Evolutionary conservation across 2,329 filamentous ascomycete genomes (phyloP).

Genomic region (Exophiala sp.): DNA sequence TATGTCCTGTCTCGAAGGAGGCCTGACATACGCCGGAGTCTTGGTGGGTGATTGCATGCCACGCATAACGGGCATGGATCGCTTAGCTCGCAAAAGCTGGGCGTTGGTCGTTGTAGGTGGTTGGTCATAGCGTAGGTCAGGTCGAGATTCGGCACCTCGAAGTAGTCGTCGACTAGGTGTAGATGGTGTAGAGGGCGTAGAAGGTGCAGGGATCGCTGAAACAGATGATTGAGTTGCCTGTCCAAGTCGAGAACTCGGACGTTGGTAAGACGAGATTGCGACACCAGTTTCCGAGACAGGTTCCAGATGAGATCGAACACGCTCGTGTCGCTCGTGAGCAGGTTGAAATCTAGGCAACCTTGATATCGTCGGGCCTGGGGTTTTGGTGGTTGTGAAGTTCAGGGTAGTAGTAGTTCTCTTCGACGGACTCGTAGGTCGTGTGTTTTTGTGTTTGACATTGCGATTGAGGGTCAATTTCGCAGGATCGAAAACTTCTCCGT

Average conservation of each 20-base stretch:
- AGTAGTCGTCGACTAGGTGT: conserved; percentile 61
- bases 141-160: conserved; percentile 39
- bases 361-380: conserved; percentile 49
- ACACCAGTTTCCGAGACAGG: conserved; percentile 88
- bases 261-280: conserved; percentile 59
- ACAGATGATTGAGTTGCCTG: conserved; percentile 59
- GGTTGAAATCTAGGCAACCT: conserved; percentile 69
- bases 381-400: conserved; percentile 83
- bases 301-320: conserved; percentile 74
- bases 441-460: conserved; percentile 82
- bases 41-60: conserved; percentile 38
- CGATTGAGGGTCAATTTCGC: conserved; percentile 81
- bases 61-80: conserved; percentile 58
- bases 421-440: conserved; percentile 62
- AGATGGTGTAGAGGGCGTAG: conserved; percentile 56
- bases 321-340: conserved; percentile 59
- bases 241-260: conserved; percentile 64
- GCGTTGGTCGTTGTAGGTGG: conserved; percentile 47
- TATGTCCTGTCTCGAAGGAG: conserved; percentile 39
- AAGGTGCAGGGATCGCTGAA: conserved; percentile 56
- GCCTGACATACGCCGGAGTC: conserved; percentile 34
- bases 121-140: conserved; percentile 42
- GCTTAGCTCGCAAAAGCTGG: conserved; percentile 57
- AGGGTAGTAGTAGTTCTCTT: conserved; percentile 70
- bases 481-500: conserved; percentile 75